phyloP scores from a whole-genome alignment of 345 rosid genomes.

The Brassica juncea region DNA sequence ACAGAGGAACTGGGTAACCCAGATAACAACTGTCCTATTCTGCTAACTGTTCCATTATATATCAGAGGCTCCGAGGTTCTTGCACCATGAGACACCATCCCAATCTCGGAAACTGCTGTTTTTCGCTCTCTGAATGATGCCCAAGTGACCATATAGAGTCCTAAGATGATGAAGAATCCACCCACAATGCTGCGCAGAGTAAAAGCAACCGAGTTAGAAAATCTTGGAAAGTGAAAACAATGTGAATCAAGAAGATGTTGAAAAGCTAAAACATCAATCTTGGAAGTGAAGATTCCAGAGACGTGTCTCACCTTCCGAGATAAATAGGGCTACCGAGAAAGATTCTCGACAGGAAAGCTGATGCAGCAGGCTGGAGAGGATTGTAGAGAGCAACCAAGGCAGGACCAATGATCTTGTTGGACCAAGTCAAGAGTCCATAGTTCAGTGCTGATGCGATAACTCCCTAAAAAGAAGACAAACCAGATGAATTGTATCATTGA shows the following conservation, averaged over 20 bases:
- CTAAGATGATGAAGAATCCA: constrained; percentile 72
- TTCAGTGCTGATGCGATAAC: constrained; percentile 84
- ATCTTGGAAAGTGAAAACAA: neutral
- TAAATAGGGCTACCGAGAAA: constrained; percentile 94
- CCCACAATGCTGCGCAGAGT: constrained; percentile 61
- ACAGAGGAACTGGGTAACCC: constrained; percentile 41
- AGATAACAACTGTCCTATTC: constrained; percentile 51
- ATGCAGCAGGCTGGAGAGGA: constrained; percentile 94
- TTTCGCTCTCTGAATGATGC: constrained; percentile 68
- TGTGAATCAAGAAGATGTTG: neutral
- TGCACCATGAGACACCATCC: constrained; percentile 38
- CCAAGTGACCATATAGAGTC: constrained; percentile 91
- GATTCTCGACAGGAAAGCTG: constrained; percentile 78
- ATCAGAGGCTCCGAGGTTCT: constrained; percentile 57
- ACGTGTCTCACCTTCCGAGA: constrained; percentile 72
- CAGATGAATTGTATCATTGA: neutral
- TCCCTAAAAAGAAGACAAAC: constrained; percentile 53
- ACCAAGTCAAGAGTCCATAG: constrained; percentile 93
- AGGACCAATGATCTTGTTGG: constrained; percentile 93
- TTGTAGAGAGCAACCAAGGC: constrained; percentile 32
- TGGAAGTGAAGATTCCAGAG: neutral
- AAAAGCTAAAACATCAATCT: neutral
- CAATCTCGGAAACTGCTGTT: constrained; percentile 33
- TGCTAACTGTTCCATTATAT: constrained; percentile 48
- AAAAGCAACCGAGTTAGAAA: neutral